phyloP scores from a whole-genome alignment of 257 asterid genomes.

The Nicotiana sylvestris region DNA sequence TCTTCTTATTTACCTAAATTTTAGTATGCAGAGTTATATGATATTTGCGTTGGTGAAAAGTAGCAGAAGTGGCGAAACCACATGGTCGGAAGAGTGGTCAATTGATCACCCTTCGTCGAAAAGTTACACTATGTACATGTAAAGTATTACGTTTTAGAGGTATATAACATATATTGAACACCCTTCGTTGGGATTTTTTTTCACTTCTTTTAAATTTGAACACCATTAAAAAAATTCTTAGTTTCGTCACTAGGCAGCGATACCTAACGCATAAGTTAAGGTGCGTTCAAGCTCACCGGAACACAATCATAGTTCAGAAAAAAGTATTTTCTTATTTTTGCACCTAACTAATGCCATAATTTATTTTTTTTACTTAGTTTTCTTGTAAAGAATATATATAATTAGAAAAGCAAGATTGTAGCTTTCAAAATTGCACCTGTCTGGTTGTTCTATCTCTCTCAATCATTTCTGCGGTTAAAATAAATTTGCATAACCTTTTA shows the following conservation, averaged over 20 bases:
- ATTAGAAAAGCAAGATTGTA: neutral
- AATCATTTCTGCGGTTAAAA: neutral
- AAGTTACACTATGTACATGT: too few species aligned
- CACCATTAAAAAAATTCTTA: too few species aligned
- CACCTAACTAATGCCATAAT: neutral
- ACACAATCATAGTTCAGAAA: fast-evolving
- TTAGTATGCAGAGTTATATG: neutral
- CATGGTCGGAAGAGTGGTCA: too few species aligned
- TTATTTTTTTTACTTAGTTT: neutral
- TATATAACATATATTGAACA: too few species aligned
- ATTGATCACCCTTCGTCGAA: too few species aligned
- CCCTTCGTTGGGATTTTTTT: too few species aligned
- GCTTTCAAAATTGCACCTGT: neutral
- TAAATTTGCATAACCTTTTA: neutral
- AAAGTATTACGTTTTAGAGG: too few species aligned
- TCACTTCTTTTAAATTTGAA: too few species aligned
- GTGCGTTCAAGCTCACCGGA: neutral
- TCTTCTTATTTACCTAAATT: neutral
- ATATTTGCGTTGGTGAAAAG: neutral
- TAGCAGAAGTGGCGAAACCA: too few species aligned
- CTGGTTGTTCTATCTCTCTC: neutral
- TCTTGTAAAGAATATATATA: neutral
- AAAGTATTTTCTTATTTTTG: neutral
- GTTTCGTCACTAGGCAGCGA: too few species aligned
- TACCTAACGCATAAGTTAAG: too few species aligned